Base-by-base conservation (phyloP, 139 green algal genomes). In the Chlorella sp. region DNA sequence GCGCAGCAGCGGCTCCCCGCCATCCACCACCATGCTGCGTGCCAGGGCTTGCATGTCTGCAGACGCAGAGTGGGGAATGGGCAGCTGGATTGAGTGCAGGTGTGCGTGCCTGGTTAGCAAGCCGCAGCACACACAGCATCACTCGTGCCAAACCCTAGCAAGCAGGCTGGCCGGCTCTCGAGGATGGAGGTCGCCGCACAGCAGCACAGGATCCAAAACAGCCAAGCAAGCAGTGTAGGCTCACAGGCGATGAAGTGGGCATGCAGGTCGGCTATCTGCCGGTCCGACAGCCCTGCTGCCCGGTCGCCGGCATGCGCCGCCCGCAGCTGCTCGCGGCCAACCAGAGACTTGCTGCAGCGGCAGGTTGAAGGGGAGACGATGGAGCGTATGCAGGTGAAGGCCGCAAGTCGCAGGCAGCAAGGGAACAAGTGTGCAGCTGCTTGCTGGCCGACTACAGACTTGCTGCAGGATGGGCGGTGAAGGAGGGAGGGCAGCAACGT, bases 181-280 rank as follows among this genome's bases (percentile, higher is more conserved):
- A 44, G 67, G 34, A 74, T 43, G 6, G 9, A 4, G 68, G 11
- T 54, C 13, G 68, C 36, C 5, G 38, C 4, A 14, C 38, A 34
- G 16, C 70, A 38, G 48, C 1, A 34, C 68, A 30, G 34, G 14
- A 40, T 51, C 19, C 38, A 54, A 34, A 3, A 11, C 65, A 44
- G 34, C 34, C 65, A 44, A 11, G 5, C 6, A 43, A 41, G 16
- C 20, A 9, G 8, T 34, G 70, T n/a, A 30, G 0, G 22, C 89
- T 88, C 60, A 94, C 92, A 91, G 58, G 78, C 76, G 3, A 88
- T 85, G 62, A 93, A 92, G 75, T 90, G 87, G 19, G 68, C 80
- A 62, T 92, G 91, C 4, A 95, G 89, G 78, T 95, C 89, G 22
- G 89, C 76, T 3, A 95, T 87, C 56, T 95, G 90, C 19, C 85